Base-by-base conservation (phyloP, 306 rosid species). In the Lathyrus aphaca region DNA sequence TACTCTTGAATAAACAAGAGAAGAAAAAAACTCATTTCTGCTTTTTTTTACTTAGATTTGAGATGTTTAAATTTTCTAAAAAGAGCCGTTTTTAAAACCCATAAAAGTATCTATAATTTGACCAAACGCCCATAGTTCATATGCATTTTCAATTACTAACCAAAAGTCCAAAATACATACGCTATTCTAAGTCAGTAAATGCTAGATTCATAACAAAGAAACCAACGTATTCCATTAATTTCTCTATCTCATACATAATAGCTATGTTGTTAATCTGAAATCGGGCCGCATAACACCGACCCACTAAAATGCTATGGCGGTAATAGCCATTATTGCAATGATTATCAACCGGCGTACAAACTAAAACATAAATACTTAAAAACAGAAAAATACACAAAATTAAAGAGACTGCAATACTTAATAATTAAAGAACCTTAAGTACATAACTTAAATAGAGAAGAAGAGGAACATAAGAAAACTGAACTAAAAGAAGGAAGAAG, bases 181-280 rank as follows among this genome's bases (percentile, higher is more conserved):
- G 18, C 56, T 21, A 62, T 56, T 43, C 38, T 25, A 29, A 43
- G 14, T 50, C 51, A 4, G 50, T 13, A 49, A 0, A 63, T 49
- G 21, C 62, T 19, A 27, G 55, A 81, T 29, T 58, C 21, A 21
- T 21, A 35, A 30, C 68, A 35, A 53, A 51, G 19, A 60, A 8
- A 8, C 45, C 64, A 0, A 67, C 29, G 43, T 3, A 66, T 46
- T 49, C 49, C 18, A 25, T 27, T 67, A 8, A 51, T 71, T 32
- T 59, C 59, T 65, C 53, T 11, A 42, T 40, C 48, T 10, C 40
- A 43, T 15, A 49, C 49, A 58, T 29, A 53, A 27, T 4, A 35
- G 39, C 39, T 6, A 35, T 6, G 39, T 35, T 7, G 39, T 32
- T 32, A 32, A 32, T 6, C 38, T 1, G 2, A 6, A 32, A 32